Evolutionary conservation across 495 filamentous ascomycete genomes (phyloP).

Genomic region (Penicillium riverlandense): DNA sequence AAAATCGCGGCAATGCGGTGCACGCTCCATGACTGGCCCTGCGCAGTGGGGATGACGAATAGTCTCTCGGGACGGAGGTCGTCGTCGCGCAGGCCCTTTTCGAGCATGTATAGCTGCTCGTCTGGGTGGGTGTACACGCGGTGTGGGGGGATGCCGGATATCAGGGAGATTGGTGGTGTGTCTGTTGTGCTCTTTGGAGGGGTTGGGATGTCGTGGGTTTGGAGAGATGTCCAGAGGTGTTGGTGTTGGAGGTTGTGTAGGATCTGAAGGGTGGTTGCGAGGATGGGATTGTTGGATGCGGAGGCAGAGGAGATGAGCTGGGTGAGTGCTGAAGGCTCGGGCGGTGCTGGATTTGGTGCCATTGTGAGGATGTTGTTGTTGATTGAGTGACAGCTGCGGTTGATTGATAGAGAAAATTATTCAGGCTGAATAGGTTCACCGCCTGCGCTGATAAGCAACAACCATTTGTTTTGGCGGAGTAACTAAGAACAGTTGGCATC

Average conservation of each 20-base stretch:
- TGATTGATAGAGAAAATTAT: background rate
- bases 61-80: slow-evolving; percentile 55
- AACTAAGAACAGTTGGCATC: slow-evolving; percentile 39
- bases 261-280: slow-evolving; percentile 57
- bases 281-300: slow-evolving; percentile 20
- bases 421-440: slow-evolving; percentile 4
- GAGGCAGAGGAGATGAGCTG: slow-evolving; percentile 23
- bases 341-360: slow-evolving; percentile 3
- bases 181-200: slow-evolving; percentile 6
- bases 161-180: slow-evolving; percentile 51
- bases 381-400: background rate
- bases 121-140: slow-evolving; percentile 89
- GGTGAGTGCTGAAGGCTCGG: slow-evolving; percentile 25
- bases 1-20: slow-evolving; percentile 71
- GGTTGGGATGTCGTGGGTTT: slow-evolving; percentile 45
- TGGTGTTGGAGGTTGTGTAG: slow-evolving; percentile 78
- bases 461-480: too few relatives aligned
- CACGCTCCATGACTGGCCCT: slow-evolving; percentile 79
- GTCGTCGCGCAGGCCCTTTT: slow-evolving; percentile 40
- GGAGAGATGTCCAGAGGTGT: slow-evolving; percentile 74
- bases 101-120: slow-evolving; percentile 74
- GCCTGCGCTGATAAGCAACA: slow-evolving; percentile 3
- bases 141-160: slow-evolving; percentile 84
- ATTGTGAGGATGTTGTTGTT: slow-evolving; percentile 2
- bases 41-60: slow-evolving; percentile 80